Base-by-base conservation (phyloP, 164 flowering plant species). In the Annona squamosa region DNA sequence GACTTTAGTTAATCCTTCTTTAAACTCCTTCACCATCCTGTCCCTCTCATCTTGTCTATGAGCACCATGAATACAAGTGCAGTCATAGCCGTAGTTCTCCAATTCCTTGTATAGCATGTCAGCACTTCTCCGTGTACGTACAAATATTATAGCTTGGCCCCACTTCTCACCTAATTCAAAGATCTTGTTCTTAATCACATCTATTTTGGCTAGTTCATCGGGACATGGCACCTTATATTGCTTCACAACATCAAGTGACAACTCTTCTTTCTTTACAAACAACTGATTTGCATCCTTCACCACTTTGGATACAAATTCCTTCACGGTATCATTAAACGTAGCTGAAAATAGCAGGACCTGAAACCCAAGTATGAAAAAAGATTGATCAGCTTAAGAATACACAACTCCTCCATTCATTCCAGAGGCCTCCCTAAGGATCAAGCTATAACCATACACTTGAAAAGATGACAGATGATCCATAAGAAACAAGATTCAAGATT, bases 261-360 rank as follows among this genome's bases (percentile, higher is more conserved):
- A 84, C 1, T 93, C 98, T 85, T 95, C 99, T 79, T 90, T 93
- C 86, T 88, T 95, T 1, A 95, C 98, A 81, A 89, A 95, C 68
- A 95, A 77, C 66, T 91, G 90, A 74, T 95, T 95, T 79, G 85
- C 82, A 74, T 90, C 90, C 64, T 81, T 87, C 26, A 90, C 87
- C 6, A 84, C 83, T 74, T 74, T 90, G 19, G 91, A 66, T 1
- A 87, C 97, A 79, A 93, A 95, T 68, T 82, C 83, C 85, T 84
- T 93, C 47, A 95, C 99, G 37, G 74, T 78, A 0, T 95, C 98
- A 75, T 87, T 84, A 73, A 93, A 95, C 3, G 99, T 95, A 37
- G 99, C 99, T 76, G 99, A 93, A 76, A 95, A 95, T 46, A 95
- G 81, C 63, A 95, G 93, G 70, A 95, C 93, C 99, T 95, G 83